phyloP scores from a whole-genome alignment of 2,329 filamentous ascomycete genomes.

The Ophiocordyceps camponoti-rufipedis region DNA sequence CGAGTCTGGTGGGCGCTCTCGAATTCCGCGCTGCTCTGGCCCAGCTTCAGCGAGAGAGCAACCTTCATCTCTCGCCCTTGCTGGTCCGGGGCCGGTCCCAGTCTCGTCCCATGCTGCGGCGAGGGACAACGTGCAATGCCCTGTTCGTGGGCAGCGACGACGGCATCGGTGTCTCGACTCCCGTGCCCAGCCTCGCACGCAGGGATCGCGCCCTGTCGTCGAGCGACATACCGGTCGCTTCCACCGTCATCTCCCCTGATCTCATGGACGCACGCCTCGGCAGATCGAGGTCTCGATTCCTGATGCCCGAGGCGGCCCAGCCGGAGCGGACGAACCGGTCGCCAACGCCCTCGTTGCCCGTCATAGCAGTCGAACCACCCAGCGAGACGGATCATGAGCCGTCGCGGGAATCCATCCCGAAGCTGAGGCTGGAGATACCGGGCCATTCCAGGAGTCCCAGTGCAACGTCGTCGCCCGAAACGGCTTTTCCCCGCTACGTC shows the following conservation, averaged over 20 bases:
- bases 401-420: conserved; percentile 3
- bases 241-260: conserved; percentile 4
- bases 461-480: conserved; percentile 27
- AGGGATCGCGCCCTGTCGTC: conserved; percentile 26
- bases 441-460: conserved; percentile 23
- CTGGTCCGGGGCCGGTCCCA: conserved; percentile 37
- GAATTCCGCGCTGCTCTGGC: conserved; percentile 85
- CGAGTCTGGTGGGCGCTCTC: conserved; percentile 80
- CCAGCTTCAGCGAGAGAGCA: conserved; percentile 69
- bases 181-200: conserved; percentile 2
- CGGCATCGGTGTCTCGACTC: conserved; percentile 1
- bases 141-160: conserved; percentile 5
- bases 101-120: conserved; percentile 7
- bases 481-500: conserved; percentile 51
- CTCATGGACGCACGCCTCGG: conserved; percentile 2
- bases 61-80: conserved; percentile 52
- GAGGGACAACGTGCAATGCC: conserved; percentile 11
- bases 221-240: conserved; percentile 16
- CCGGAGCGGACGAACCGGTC: conserved; percentile 11
- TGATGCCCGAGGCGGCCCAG: conserved; percentile 3
- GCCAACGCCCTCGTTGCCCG: conserved; percentile 8
- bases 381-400: background rate
- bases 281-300: background rate
- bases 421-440: conserved; percentile 28
- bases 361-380: background rate